These are phyloP conservation scores for Sclerotinia borealis DNA, from an alignment of 2,329 filamentous ascomycete genomes.

Conservation along the genomic window DNA sequence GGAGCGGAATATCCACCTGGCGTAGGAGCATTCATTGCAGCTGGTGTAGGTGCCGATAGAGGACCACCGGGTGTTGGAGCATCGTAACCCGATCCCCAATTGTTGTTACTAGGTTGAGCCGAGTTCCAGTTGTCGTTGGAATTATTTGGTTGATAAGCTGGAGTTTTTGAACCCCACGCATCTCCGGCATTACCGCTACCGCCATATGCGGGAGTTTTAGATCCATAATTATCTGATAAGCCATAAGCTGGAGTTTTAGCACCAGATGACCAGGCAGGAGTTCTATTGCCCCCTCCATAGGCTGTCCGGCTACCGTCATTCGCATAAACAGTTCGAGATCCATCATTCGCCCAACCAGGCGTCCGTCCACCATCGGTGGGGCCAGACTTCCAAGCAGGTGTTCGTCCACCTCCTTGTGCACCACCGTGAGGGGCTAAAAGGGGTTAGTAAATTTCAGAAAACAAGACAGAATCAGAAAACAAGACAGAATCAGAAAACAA, in stretches of 20 bases:
- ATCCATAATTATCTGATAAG: slow-evolving; percentile 55
- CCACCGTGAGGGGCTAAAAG: slow-evolving; percentile 45
- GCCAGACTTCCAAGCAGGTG: slow-evolving; percentile 59
- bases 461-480: neutral
- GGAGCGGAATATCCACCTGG: slow-evolving; percentile 53
- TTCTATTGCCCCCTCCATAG: slow-evolving; percentile 68
- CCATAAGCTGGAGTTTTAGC: slow-evolving; percentile 61
- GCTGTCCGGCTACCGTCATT: slow-evolving; percentile 59
- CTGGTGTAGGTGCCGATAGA: slow-evolving; percentile 56
- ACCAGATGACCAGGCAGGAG: slow-evolving; percentile 73
- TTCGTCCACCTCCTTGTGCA: slow-evolving; percentile 48
- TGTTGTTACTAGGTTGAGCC: slow-evolving; percentile 34
- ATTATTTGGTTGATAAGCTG: slow-evolving; percentile 64
- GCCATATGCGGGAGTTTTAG: slow-evolving; percentile 72
- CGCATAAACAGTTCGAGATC: slow-evolving; percentile 61
- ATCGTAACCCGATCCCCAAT: slow-evolving; percentile 47
- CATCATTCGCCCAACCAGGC: slow-evolving; percentile 60
- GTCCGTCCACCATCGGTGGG: slow-evolving; percentile 49
- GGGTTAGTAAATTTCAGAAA: neutral
- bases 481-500: neutral
- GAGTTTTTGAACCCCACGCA: slow-evolving; percentile 60
- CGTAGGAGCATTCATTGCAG: slow-evolving; percentile 61
- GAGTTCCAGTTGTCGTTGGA: slow-evolving; percentile 43
- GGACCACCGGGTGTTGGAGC: slow-evolving; percentile 60
- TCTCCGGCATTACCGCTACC: slow-evolving; percentile 48